These are phyloP conservation scores for Mycena olivaceomarginata DNA, from an alignment of 768 basidiomycete genomes.

Conservation along the genomic window DNA sequence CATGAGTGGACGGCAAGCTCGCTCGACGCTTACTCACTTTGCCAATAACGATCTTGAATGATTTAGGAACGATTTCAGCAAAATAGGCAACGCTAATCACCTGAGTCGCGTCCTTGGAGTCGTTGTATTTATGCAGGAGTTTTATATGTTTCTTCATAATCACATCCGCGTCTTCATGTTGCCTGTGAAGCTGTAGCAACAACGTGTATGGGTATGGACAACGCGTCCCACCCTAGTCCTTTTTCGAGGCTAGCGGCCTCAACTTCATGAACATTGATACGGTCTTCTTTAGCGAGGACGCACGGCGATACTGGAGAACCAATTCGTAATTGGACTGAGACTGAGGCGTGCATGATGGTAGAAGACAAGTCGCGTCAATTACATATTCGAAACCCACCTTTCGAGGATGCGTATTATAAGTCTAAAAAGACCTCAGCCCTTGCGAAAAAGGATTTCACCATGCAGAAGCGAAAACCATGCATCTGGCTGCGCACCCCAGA, in stretches of 20 bases:
- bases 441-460: conserved; percentile 55
- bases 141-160: conserved; percentile 83
- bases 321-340: conserved; percentile 39
- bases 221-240: conserved; percentile 63
- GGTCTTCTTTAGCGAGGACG: conserved; percentile 58
- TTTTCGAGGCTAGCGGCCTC: conserved; percentile 71
- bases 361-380: conserved; percentile 15
- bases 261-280: conserved; percentile 65
- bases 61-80: conserved; percentile 4
- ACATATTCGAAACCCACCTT: conserved; percentile 16
- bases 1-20: background rate
- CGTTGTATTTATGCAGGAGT: conserved; percentile 85
- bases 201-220: conserved; percentile 34
- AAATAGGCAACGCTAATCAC: conserved; percentile 53
- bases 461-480: conserved; percentile 59
- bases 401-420: background rate
- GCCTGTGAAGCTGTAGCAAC: conserved; percentile 45
- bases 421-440: background rate
- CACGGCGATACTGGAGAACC: background rate
- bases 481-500: conserved; percentile 54
- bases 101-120: conserved; percentile 92
- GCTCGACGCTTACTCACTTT: conserved; percentile 65
- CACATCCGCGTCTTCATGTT: conserved; percentile 69
- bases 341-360: conserved; percentile 44
- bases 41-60: conserved; percentile 80